Percentiles rank a stretch among this genome's conserved stretches.
phyloP scores from a whole-genome alignment of 441 rosid genomes.

The Omphalea diandra region DNA sequence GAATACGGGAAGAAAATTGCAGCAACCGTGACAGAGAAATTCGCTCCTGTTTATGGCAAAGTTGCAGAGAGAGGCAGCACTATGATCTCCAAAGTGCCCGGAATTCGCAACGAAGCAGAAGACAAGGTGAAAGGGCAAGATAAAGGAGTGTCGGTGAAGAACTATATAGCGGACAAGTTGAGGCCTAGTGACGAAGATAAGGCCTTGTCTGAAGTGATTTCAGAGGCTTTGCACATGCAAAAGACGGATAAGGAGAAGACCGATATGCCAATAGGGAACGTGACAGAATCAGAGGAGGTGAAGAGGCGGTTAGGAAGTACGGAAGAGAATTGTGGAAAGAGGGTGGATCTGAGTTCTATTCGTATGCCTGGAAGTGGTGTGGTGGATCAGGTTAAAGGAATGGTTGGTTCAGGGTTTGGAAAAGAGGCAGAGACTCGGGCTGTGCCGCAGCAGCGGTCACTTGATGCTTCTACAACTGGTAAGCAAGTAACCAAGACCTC shows the following conservation, averaged over 20 bases:
- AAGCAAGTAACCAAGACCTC: too few relatives aligned
- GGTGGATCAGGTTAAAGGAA: slow-evolving; percentile 53
- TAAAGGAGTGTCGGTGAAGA: slow-evolving; percentile 46
- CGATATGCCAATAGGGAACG: slow-evolving; percentile 32
- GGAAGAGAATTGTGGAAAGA: slow-evolving; percentile 18
- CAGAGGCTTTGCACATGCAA: slow-evolving; percentile 41
- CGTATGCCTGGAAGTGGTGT: slow-evolving; percentile 26
- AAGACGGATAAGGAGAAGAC: slow-evolving; percentile 22
- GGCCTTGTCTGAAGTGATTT: slow-evolving; percentile 59
- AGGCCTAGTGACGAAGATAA: slow-evolving; percentile 74
- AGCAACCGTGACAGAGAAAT: slow-evolving; percentile 38
- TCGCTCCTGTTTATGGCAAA: slow-evolving; percentile 47
- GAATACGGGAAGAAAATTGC: slow-evolving; percentile 51
- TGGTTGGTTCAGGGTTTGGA: slow-evolving; percentile 58
- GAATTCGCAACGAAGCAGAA: slow-evolving; percentile 1
- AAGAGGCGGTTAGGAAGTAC: slow-evolving; percentile 31
- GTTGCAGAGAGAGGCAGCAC: slow-evolving; percentile 45
- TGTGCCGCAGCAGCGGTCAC: slow-evolving; percentile 37
- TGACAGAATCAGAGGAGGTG: slow-evolving; percentile 55
- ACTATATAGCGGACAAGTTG: slow-evolving; percentile 53
- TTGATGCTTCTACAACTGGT: slow-evolving; percentile 33
- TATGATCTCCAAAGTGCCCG: slow-evolving; percentile 36
- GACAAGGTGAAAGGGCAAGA: slow-evolving; percentile 23
- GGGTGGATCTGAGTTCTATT: slow-evolving; percentile 2
- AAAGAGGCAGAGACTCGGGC: slow-evolving; percentile 27